A percentile compares a stretch with the other conserved stretches of the same genome.
These are phyloP conservation scores for Moesziomyces aphidis DNA, from an alignment of 1,284 basidiomycete genomes.

Conservation along the genomic window DNA sequence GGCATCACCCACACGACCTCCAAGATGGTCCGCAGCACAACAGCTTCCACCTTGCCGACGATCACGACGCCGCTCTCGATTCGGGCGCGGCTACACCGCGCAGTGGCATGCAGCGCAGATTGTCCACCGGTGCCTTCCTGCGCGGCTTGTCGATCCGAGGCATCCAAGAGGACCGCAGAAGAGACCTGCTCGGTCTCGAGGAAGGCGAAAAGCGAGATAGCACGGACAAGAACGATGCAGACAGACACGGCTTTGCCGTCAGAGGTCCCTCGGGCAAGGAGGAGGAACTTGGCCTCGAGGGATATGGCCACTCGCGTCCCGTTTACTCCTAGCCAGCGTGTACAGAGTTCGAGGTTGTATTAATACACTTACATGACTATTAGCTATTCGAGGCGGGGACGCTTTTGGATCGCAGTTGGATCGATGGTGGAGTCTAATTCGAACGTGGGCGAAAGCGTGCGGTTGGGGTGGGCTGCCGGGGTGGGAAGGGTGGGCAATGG, in stretches of 20 bases:
- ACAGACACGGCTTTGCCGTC: constrained; percentile 38
- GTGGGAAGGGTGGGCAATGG: constrained; percentile 1
- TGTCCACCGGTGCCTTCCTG: constrained; percentile 60
- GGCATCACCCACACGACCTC: constrained; percentile 42
- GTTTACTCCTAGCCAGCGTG: constrained; percentile 2
- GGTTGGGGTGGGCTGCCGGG: not conserved
- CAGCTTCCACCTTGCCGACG: constrained; percentile 46
- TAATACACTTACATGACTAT: constrained; percentile 12
- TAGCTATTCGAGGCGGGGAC: constrained; percentile 15
- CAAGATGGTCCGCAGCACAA: constrained; percentile 44
- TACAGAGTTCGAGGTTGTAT: not conserved
- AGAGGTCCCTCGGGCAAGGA: constrained; percentile 31
- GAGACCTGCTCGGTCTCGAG: constrained; percentile 48
- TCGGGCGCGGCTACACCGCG: constrained; percentile 32
- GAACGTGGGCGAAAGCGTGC: not conserved
- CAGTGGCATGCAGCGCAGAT: constrained; percentile 39
- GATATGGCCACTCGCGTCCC: constrained; percentile 37
- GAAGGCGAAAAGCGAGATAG: constrained; percentile 13
- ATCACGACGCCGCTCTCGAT: constrained; percentile 32
- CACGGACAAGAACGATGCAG: constrained; percentile 8
- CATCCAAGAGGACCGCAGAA: constrained; percentile 55
- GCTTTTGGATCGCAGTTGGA: constrained; percentile 27
- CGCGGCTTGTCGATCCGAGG: constrained; percentile 33
- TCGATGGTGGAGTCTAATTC: constrained; percentile 24
- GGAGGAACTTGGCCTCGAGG: constrained; percentile 43